These are phyloP conservation scores for Rhynchospora pubera DNA, from an alignment of 176 grass and related monocot genomes.

Conservation along the genomic window DNA sequence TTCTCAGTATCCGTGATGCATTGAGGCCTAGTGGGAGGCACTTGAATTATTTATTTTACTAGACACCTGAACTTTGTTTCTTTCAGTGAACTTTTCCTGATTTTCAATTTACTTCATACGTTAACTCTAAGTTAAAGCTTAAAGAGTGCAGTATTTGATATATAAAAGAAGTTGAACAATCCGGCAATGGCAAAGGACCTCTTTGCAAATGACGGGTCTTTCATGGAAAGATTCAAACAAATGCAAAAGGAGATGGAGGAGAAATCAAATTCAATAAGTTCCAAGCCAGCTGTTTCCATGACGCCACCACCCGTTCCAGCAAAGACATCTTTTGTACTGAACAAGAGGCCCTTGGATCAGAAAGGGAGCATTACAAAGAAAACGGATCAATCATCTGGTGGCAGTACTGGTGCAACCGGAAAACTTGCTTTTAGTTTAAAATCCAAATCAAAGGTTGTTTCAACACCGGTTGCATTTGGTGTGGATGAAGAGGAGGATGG, in stretches of 20 bases:
- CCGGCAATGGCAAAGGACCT: constrained; percentile 39
- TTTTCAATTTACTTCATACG: neutral
- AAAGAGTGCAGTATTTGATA: constrained; percentile 41
- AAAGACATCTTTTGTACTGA: constrained; percentile 16
- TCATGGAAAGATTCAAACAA: constrained; percentile 93
- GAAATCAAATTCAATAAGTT: constrained; percentile 23
- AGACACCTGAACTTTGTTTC: neutral
- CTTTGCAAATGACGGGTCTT: constrained; percentile 95
- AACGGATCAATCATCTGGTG: neutral
- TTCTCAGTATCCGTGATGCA: neutral
- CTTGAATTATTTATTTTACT: neutral
- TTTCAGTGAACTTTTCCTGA: neutral
- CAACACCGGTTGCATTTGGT: constrained; percentile 42
- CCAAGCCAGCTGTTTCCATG: constrained; percentile 1
- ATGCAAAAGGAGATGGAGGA: constrained; percentile 67
- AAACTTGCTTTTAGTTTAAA: constrained; percentile 96
- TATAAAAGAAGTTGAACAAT: constrained; percentile 6
- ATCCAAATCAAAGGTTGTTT: constrained; percentile 62
- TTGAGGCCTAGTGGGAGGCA: neutral
- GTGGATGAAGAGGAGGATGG: constrained; percentile 43
- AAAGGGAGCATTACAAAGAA: constrained; percentile 49
- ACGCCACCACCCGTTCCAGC: neutral
- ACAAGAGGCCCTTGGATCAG: constrained; percentile 54
- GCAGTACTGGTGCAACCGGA: constrained; percentile 12
- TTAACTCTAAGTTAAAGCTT: constrained; percentile 31